Conservation (phyloP, 2,329 filamentous ascomycete genomes). For the Exophiala alcalophila region DNA sequence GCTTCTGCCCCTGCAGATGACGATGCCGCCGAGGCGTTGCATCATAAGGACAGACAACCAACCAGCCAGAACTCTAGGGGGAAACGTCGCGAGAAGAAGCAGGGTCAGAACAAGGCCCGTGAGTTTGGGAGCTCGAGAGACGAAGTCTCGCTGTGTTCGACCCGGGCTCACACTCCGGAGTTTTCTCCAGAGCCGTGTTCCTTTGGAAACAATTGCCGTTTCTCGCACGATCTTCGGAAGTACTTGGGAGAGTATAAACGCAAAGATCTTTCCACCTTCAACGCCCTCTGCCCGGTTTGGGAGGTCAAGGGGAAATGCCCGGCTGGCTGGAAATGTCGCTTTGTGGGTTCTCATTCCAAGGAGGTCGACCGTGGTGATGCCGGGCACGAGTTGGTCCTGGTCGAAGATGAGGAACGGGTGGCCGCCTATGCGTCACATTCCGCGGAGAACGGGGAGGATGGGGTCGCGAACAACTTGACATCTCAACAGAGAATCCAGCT, state of each 20-base stretch:
- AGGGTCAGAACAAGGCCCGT: constrained; percentile 79
- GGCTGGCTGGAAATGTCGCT: constrained; percentile 91
- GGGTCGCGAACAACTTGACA: constrained; percentile 72
- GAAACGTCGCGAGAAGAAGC: constrained; percentile 60
- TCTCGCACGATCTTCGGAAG: constrained; percentile 77
- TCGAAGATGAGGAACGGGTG: constrained; percentile 49
- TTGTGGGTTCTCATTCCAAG: constrained; percentile 79
- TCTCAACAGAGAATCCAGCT: constrained; percentile 70
- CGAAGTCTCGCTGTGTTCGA: constrained; percentile 72
- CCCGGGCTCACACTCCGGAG: constrained; percentile 67
- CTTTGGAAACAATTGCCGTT: constrained; percentile 76
- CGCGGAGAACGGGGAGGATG: constrained; percentile 48
- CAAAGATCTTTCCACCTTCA: constrained; percentile 72
- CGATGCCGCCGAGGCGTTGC: constrained; percentile 59
- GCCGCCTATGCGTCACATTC: constrained; percentile 14
- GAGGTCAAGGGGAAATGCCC: constrained; percentile 72
- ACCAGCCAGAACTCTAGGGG: constrained; percentile 37
- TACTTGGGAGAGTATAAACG: constrained; percentile 82
- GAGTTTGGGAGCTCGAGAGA: constrained; percentile 79
- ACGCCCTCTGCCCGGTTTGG: constrained; percentile 77
- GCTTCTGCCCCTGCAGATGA: constrained; percentile 47
- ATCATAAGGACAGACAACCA: constrained; percentile 42
- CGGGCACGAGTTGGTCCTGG: constrained; percentile 73
- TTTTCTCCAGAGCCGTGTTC: constrained; percentile 75
- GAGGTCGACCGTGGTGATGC: constrained; percentile 77